These are phyloP conservation scores for Parachaetomium inaequale DNA, from an alignment of 495 filamentous ascomycete genomes.

Conservation along the genomic window DNA sequence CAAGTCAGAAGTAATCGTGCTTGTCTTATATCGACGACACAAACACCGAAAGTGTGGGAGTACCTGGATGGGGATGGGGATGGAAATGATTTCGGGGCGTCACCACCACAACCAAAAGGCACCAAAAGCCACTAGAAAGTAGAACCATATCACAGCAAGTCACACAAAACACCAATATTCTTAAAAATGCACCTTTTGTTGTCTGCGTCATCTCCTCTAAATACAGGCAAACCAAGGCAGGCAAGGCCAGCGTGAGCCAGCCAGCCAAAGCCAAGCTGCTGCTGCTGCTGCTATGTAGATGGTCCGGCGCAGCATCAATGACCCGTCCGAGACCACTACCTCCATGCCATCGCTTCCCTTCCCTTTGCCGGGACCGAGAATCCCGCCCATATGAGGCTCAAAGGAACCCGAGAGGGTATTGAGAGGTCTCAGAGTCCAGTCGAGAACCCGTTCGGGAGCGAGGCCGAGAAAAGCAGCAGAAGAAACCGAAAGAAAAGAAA, in stretches of 20 bases:
- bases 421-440: no score
- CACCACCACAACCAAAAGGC: no score
- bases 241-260: neutral
- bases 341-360: neutral
- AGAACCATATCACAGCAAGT: neutral
- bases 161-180: neutral
- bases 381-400: no score
- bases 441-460: neutral
- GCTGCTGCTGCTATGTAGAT: no score
- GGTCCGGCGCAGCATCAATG: neutral
- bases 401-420: no score
- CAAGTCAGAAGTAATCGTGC: no score
- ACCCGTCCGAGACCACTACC: neutral
- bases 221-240: slow-evolving; percentile 16
- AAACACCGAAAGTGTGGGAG: no score
- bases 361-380: no score
- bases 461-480: slow-evolving; percentile 1
- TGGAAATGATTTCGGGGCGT: no score
- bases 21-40: no score
- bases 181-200: slow-evolving; percentile 3
- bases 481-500: neutral
- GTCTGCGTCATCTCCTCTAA: slow-evolving; percentile 13
- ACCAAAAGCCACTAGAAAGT: neutral
- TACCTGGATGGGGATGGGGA: no score
- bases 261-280: slow-evolving; percentile 1